phyloP scores from a whole-genome alignment of 2,329 filamentous ascomycete species.

The Claviceps fusiformis region DNA sequence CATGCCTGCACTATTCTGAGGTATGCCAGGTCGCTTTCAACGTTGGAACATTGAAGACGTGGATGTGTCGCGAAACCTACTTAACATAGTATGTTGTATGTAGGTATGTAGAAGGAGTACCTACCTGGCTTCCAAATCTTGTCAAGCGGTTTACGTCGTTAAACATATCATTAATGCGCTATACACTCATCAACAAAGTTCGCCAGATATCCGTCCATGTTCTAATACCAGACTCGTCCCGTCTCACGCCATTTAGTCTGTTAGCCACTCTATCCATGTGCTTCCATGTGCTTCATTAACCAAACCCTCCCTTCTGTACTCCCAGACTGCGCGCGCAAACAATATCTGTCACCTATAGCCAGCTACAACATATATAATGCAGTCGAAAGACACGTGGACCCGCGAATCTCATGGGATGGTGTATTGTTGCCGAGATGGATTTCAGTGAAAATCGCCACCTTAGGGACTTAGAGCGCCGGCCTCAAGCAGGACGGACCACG shows the following conservation, averaged over 20 bases:
- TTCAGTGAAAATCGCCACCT: background rate
- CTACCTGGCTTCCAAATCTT: no score
- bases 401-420: background rate
- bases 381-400: no score
- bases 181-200: no score
- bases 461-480: slow-evolving; percentile 12
- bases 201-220: background rate
- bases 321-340: background rate
- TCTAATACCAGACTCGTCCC: no score
- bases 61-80: no score
- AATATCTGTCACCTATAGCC: background rate
- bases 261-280: background rate
- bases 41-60: no score
- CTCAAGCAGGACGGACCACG: slow-evolving; percentile 14
- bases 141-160: no score
- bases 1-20: no score
- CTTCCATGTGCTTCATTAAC: background rate
- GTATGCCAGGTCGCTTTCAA: no score
- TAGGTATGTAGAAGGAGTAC: no score
- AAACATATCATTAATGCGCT: no score
- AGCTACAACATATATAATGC: background rate
- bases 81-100: no score
- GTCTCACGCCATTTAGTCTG: background rate
- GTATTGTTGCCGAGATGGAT: background rate
- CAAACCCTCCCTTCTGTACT: background rate